Evolutionary conservation across 352 stramenopile genomes (phyloP).

Genomic region (Pythium inflatum): DNA sequence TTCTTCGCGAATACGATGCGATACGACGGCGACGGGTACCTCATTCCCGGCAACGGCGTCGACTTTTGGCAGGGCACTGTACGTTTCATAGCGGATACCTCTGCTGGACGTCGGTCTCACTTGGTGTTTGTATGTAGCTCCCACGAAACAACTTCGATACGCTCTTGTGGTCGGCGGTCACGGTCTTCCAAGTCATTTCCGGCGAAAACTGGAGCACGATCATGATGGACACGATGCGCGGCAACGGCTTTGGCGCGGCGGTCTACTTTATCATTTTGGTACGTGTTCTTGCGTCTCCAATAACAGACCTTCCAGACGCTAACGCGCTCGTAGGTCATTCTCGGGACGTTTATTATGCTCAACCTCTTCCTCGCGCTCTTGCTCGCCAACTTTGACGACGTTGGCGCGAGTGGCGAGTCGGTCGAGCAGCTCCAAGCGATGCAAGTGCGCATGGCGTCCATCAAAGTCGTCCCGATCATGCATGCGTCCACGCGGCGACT

Average conservation of each 20-base stretch:
- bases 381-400: constrained; percentile 85
- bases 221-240: constrained; percentile 89
- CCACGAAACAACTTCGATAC: constrained; percentile 60
- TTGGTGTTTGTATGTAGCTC: too few relatives aligned
- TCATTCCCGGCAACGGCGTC: not conserved
- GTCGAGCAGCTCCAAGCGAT: too few relatives aligned
- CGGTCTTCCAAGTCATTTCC: constrained; percentile 85
- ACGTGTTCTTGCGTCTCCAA: not conserved
- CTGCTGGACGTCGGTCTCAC: too few relatives aligned
- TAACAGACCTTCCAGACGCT: too few relatives aligned
- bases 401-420: too few relatives aligned
- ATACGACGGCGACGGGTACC: constrained; percentile 60
- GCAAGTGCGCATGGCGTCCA: too few relatives aligned
- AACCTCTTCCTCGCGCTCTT: constrained; percentile 94
- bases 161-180: constrained; percentile 70
- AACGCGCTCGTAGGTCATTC: constrained; percentile 74
- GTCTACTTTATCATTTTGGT: constrained; percentile 69
- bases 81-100: too few relatives aligned
- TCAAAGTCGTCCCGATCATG: too few relatives aligned
- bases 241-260: constrained; percentile 52
- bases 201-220: constrained; percentile 94
- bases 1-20: constrained; percentile 92
- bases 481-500: too few relatives aligned
- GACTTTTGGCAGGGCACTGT: not conserved
- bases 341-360: constrained; percentile 82